Percentiles rank a stretch among this genome's conserved stretches.
These are phyloP conservation scores for Carex parvula DNA, from an alignment of 176 grass and related monocot species.

Conservation along the genomic window DNA sequence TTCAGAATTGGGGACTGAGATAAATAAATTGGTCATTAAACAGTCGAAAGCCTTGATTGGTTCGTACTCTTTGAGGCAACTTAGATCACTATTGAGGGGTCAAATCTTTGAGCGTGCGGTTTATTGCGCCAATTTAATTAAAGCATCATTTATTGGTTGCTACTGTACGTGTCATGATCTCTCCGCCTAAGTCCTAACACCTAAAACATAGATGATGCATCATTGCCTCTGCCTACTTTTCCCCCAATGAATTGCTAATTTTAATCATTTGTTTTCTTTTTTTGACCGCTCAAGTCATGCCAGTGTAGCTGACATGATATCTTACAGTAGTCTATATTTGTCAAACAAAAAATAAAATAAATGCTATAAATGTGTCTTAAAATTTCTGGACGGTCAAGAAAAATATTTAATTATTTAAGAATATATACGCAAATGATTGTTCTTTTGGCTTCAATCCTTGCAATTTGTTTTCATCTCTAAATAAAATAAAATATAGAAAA, in stretches of 20 bases:
- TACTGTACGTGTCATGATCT: constrained; percentile 7
- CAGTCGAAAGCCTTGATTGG: not conserved
- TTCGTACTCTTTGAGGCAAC: not conserved
- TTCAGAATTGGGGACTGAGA: no score
- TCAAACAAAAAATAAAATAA: no score
- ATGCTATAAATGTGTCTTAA: no score
- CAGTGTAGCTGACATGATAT: not conserved
- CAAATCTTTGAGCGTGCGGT: not conserved
- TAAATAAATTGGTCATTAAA: not conserved
- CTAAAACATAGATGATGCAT: constrained; percentile 7
- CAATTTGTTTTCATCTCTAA: no score
- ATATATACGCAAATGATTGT: no score
- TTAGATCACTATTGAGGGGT: not conserved
- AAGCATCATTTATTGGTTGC: not conserved
- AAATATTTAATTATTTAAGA: no score
- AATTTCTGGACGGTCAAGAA: no score
- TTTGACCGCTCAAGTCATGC: not conserved
- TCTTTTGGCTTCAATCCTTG: no score
- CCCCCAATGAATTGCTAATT: no score
- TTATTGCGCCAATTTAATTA: constrained; percentile 5
- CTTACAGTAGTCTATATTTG: no score
- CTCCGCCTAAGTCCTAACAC: not conserved
- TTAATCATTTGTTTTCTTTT: not conserved
- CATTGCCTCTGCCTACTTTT: not conserved
- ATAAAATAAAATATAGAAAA: no score